Conservation (phyloP, 441 rosid genomes). For the Gossypium laxum region DNA sequence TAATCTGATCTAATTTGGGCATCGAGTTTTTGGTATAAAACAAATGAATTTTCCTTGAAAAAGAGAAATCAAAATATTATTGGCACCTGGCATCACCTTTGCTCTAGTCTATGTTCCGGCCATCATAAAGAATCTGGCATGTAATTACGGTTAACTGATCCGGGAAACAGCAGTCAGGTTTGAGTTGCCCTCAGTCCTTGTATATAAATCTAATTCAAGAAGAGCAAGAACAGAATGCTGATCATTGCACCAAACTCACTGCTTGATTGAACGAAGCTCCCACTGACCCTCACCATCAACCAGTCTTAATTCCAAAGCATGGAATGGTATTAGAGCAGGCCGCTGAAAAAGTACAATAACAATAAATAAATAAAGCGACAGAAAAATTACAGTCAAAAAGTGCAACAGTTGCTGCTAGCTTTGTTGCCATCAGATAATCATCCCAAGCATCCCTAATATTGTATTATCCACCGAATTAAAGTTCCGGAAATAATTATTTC, state of each 20-base stretch:
- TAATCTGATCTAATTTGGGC: background rate
- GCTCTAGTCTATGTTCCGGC: background rate
- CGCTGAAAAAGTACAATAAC: constrained; percentile 41
- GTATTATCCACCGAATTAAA: background rate
- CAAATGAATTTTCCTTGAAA: background rate
- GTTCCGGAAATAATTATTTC: background rate
- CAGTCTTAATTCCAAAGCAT: constrained; percentile 68
- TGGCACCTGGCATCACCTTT: background rate
- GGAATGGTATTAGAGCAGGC: constrained; percentile 90
- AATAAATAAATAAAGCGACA: background rate
- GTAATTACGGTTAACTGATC: background rate
- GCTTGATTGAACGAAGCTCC: constrained; percentile 75
- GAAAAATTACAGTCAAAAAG: background rate
- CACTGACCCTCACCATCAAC: constrained; percentile 95
- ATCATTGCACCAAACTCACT: constrained; percentile 23
- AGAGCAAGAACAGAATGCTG: background rate
- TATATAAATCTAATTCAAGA: background rate
- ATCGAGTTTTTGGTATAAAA: background rate
- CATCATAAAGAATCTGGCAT: background rate
- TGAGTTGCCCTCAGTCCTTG: background rate
- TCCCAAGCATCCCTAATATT: background rate
- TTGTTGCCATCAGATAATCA: constrained; percentile 1
- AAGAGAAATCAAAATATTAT: background rate
- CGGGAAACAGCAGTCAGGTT: background rate
- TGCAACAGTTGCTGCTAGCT: background rate